Percentiles rank a stretch among this genome's conserved stretches.
Evolutionary conservation across 495 filamentous ascomycete genomes (phyloP).

Genomic region (Neurospora sublineolata): DNA sequence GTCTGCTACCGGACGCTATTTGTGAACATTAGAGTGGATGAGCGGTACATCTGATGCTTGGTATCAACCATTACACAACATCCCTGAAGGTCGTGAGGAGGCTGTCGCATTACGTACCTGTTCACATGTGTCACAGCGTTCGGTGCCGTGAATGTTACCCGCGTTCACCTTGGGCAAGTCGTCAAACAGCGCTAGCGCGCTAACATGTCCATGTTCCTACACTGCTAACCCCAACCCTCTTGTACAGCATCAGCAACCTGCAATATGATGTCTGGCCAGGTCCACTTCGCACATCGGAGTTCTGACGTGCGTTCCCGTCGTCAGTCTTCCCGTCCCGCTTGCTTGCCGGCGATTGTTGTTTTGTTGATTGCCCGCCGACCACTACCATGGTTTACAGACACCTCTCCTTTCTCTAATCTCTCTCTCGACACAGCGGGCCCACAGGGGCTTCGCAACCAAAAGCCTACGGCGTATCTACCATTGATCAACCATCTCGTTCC

Average conservation of each 20-base stretch:
- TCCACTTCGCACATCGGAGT: neutral
- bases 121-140: neutral
- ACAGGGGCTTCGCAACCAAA: neutral
- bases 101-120: neutral
- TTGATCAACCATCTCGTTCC: neutral
- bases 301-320: neutral
- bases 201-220: neutral
- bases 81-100: neutral
- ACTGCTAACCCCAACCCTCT: neutral
- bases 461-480: neutral
- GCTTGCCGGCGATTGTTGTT: neutral
- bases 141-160: neutral
- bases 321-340: neutral
- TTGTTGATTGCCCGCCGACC: neutral
- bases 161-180: neutral
- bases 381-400: neutral
- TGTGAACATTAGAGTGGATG: neutral
- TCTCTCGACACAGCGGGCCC: neutral
- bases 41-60: neutral
- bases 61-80: neutral
- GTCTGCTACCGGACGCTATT: neutral
- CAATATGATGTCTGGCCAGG: neutral
- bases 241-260: neutral
- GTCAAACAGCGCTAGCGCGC: neutral
- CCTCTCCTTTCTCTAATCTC: neutral